phyloP scores from a whole-genome alignment of 2,329 filamentous ascomycete genomes.

The Fusarium pseudoanthophilum region DNA sequence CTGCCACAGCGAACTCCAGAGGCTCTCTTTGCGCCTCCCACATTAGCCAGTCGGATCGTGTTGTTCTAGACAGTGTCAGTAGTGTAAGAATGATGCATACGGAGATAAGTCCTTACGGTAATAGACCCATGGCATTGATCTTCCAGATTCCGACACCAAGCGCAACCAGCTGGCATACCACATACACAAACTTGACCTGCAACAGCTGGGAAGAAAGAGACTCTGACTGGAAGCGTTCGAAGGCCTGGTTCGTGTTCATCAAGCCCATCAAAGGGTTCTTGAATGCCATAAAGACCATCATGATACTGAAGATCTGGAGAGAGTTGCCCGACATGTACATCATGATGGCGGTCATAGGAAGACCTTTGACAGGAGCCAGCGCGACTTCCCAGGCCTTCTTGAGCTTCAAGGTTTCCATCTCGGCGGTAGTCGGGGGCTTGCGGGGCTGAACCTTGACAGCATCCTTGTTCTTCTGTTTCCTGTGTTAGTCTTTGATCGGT shows the following conservation, averaged over 20 bases:
- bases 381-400: conserved; percentile 99
- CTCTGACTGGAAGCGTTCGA: conserved; percentile 88
- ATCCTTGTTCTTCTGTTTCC: conserved; percentile 61
- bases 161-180: conserved; percentile 86
- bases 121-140: conserved; percentile 92
- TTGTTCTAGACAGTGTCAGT: conserved; percentile 70
- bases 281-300: conserved; percentile 99
- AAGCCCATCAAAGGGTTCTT: conserved; percentile 93
- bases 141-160: conserved; percentile 94
- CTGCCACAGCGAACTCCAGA: conserved; percentile 72
- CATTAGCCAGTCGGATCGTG: conserved; percentile 95
- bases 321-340: conserved; percentile 99
- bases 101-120: conserved; percentile 74
- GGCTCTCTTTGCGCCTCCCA: conserved; percentile 85
- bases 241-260: conserved; percentile 84
- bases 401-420: conserved; percentile 95
- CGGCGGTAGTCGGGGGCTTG: conserved; percentile 77
- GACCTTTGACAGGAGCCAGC: conserved; percentile 88
- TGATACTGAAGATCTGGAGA: conserved; percentile 98
- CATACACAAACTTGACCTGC: conserved; percentile 86
- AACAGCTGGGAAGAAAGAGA: conserved; percentile 78
- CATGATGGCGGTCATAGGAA: conserved; percentile 99
- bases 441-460: conserved; percentile 63
- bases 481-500: conserved; percentile 7
- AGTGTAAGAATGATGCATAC: neutral